phyloP scores from a whole-genome alignment of 2,329 filamentous ascomycete genomes.

The Verticillium isaacii region DNA sequence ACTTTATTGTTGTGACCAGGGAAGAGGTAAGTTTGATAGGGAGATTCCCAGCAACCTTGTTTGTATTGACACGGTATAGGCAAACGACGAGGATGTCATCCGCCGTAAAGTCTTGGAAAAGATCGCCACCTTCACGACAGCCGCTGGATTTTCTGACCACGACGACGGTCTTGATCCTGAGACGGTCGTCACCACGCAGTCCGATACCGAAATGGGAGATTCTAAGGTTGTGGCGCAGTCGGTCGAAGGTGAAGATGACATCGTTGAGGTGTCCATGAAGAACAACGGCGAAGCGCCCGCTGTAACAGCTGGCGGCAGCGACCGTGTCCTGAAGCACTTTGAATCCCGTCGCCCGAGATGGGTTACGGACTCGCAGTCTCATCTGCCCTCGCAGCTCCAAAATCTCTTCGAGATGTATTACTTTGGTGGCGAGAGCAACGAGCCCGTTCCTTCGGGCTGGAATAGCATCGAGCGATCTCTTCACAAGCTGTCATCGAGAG shows the following conservation, averaged over 20 bases:
- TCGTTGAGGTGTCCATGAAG: conserved; percentile 82
- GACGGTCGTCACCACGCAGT: conserved; percentile 59
- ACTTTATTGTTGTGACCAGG: conserved; percentile 71
- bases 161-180: conserved; percentile 61
- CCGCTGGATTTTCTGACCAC: conserved; percentile 41
- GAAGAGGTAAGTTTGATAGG: conserved; percentile 52
- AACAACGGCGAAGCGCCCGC: conserved; percentile 11
- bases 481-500: conserved; percentile 38
- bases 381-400: conserved; percentile 59
- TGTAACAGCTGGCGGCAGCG: conserved; percentile 7
- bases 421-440: conserved; percentile 41
- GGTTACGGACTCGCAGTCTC: conserved; percentile 41
- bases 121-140: conserved; percentile 71
- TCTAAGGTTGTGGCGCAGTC: conserved; percentile 71
- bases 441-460: conserved; percentile 66
- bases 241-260: conserved; percentile 81
- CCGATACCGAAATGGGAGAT: conserved; percentile 62
- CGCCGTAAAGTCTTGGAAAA: conserved; percentile 75
- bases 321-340: conserved; percentile 36
- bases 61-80: conserved; percentile 21
- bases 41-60: neutral
- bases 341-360: conserved; percentile 47
- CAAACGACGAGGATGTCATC: conserved; percentile 62
- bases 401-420: conserved; percentile 76
- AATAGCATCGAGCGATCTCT: conserved; percentile 55